phyloP scores from a whole-genome alignment of 306 rosid genomes.

The Casuarina glauca region DNA sequence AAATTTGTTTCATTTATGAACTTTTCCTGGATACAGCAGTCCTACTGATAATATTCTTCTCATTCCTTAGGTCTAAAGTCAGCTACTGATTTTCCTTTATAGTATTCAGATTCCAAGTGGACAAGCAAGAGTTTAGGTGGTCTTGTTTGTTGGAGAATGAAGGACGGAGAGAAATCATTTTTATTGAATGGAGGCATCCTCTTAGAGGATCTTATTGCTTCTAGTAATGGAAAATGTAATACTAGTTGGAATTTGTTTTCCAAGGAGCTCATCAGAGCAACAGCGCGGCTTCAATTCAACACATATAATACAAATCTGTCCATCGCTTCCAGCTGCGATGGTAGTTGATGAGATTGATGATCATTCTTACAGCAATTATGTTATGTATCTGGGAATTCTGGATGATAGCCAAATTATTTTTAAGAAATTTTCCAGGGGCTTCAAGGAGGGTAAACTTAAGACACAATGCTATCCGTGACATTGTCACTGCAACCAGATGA shows the following conservation, averaged over 20 bases:
- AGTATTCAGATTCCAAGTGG: neutral
- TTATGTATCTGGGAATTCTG: neutral
- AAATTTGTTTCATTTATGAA: too few species aligned
- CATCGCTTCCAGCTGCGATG: neutral
- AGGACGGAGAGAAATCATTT: neutral
- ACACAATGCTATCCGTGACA: neutral
- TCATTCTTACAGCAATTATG: neutral
- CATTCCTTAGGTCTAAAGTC: too few species aligned
- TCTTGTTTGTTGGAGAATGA: neutral
- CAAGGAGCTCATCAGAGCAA: neutral
- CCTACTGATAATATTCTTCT: too few species aligned
- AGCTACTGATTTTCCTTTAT: too few species aligned
- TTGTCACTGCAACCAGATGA: neutral
- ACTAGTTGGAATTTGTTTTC: neutral
- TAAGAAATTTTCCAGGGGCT: neutral
- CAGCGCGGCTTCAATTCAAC: neutral
- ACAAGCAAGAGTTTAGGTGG: conserved; percentile 1
- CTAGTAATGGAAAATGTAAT: neutral
- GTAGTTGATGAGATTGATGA: neutral
- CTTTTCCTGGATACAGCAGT: too few species aligned
- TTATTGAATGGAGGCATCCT: neutral
- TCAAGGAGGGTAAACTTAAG: neutral
- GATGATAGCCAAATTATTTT: neutral
- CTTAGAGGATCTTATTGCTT: conserved; percentile 4
- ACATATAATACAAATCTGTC: too few species aligned